A percentile compares a stretch with the other conserved stretches of the same genome.
phyloP scores from a whole-genome alignment of 2,329 filamentous ascomycete genomes.

The Calonectria hawksworthii region DNA sequence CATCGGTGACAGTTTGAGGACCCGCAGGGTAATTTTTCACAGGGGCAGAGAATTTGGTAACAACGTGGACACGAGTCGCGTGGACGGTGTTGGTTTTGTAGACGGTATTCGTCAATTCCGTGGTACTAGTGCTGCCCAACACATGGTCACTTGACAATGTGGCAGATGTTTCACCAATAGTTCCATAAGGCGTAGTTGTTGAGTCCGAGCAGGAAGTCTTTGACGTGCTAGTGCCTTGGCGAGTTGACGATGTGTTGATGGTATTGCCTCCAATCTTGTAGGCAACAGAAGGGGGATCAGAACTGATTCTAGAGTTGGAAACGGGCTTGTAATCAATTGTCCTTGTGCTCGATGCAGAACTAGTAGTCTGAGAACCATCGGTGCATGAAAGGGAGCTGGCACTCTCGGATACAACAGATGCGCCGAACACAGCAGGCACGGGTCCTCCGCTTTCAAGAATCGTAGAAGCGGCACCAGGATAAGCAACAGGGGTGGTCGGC shows the following conservation, averaged over 20 bases:
- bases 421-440: background rate
- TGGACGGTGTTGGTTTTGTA: conserved; percentile 54
- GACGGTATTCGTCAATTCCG: background rate
- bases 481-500: background rate
- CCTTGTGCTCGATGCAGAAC: background rate
- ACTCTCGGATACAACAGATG: background rate
- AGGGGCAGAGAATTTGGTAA: conserved; percentile 67
- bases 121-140: background rate
- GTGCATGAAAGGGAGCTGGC: background rate
- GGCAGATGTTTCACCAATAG: background rate
- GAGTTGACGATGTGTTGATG: background rate
- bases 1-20: conserved; percentile 55
- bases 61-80: conserved; percentile 62
- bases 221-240: background rate
- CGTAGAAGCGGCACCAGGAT: background rate
- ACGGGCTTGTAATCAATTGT: background rate
- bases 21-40: conserved; percentile 55
- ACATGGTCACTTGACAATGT: background rate
- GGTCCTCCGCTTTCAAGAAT: background rate
- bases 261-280: background rate
- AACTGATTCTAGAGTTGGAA: background rate
- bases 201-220: background rate
- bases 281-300: background rate
- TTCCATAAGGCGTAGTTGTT: background rate
- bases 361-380: background rate